Base-by-base conservation (phyloP, 495 filamentous ascomycete species). In the Baudoinia panamericana region DNA sequence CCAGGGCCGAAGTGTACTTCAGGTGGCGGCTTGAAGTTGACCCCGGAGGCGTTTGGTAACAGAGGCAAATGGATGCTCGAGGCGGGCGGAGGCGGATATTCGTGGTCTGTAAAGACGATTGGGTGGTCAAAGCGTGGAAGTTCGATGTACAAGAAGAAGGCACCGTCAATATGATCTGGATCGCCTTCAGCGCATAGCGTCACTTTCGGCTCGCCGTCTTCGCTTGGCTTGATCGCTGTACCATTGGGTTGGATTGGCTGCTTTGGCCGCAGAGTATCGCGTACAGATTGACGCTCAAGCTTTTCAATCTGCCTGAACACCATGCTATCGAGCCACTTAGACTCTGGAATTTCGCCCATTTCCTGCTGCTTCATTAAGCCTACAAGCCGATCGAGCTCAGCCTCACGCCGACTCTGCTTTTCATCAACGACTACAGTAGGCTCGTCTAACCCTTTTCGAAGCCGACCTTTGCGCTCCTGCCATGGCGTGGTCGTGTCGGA, bases 71-170 rank as follows among this genome's bases (percentile, higher is more conserved):
- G 71, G 36, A 81, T 69, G 1, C 75, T 72, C 9, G 83, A 87
- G 21, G 90, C 69, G 0, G 83, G 80, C 0, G 87, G 83, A 5
- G 86, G 69, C 3, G 80, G 70, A 52, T 99, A 99, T 58, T 94
- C 82, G 43, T 88, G 75, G 60, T 99, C 90, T 4, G 82, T 78
- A 66, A 90, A 99, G 24, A 95, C 84, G 26, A 99, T 76, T 2
- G 92, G 85, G 53, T 94, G 93, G 57, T 99, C 88, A 51, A 93
- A 99, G 10, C 84, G 76, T 6, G 86, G 90, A 39, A 99, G 76
- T 41, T 96, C 92, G 39, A 99, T 71, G 48, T 87, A 82, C 18
- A 99, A 69, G 28, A 69, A 69, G 52, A 84, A 92, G 42, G 68
- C 69, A 32, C 72, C 70, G 24, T 75, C 66, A 23, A 72, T 58